Conservation (phyloP, 352 stramenopile species). For the Phytophthora colocasiae region DNA sequence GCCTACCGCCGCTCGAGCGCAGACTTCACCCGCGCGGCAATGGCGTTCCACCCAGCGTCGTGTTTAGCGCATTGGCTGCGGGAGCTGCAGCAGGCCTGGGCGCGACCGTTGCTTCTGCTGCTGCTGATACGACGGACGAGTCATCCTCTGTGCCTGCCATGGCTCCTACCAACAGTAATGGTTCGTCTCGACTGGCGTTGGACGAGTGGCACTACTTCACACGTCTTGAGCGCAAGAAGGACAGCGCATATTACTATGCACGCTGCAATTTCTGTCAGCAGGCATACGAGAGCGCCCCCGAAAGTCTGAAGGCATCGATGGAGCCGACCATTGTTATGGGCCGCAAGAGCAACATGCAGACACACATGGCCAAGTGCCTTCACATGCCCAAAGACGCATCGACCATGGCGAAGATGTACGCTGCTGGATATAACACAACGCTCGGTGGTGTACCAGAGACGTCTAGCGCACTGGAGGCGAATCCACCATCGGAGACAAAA, state of each 20-base stretch:
- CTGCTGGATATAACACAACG: constrained; percentile 3
- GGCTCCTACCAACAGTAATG: constrained; percentile 11
- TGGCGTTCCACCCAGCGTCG: constrained; percentile 26
- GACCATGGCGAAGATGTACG: constrained; percentile 30
- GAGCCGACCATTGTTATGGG: constrained; percentile 70
- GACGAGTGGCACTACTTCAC: constrained; percentile 87
- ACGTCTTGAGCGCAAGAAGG: constrained; percentile 73
- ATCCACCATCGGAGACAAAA: constrained; percentile 30
- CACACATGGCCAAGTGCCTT: constrained; percentile 77
- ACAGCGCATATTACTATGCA: constrained; percentile 78
- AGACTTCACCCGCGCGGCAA: constrained; percentile 31
- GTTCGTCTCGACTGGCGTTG: constrained; percentile 55
- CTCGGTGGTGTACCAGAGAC: constrained; percentile 1
- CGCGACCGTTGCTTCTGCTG: neutral
- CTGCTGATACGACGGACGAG: neutral
- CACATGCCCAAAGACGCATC: constrained; percentile 68
- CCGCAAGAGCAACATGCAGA: constrained; percentile 88
- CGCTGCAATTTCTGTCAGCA: constrained; percentile 85
- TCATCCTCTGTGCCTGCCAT: neutral
- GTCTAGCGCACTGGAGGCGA: constrained; percentile 1
- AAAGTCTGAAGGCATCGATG: constrained; percentile 57
- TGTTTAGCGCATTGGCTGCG: constrained; percentile 23
- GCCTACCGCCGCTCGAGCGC: constrained; percentile 62
- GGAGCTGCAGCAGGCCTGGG: neutral
- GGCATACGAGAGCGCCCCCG: constrained; percentile 59